These are phyloP conservation scores for Clitoria ternatea DNA, from an alignment of 306 rosid genomes.

Conservation along the genomic window DNA sequence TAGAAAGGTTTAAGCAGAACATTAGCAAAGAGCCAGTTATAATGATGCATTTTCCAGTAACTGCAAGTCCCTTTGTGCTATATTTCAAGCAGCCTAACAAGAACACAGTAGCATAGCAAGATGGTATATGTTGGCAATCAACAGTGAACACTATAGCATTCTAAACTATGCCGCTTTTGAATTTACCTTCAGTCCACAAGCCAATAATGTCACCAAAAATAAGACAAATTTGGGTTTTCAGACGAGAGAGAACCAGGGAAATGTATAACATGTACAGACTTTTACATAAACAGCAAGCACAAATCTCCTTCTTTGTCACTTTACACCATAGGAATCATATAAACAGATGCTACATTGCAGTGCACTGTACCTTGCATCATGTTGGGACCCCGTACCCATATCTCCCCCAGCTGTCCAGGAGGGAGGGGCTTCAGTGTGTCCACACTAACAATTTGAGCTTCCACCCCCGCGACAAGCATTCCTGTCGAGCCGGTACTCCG, in stretches of 20 bases:
- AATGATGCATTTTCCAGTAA: not conserved
- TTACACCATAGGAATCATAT: not conserved
- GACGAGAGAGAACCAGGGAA: not conserved
- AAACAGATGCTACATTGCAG: not conserved
- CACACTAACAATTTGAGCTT: slow-evolving; percentile 70
- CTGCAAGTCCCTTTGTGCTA: not conserved
- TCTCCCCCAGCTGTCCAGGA: slow-evolving; percentile 82
- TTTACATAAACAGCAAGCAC: too few species aligned
- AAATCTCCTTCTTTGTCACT: not conserved
- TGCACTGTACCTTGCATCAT: slow-evolving; percentile 70
- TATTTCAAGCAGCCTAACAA: not conserved
- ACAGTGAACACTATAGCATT: not conserved
- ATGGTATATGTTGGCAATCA: not conserved
- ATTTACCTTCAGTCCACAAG: not conserved
- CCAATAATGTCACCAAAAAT: not conserved
- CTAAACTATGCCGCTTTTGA: not conserved
- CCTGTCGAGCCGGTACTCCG: slow-evolving; percentile 75
- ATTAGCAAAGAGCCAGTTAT: not conserved
- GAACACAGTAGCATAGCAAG: not conserved
- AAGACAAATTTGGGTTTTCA: not conserved
- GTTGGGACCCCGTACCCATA: slow-evolving; percentile 87
- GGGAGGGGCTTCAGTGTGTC: slow-evolving; percentile 82
- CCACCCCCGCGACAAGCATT: slow-evolving; percentile 63
- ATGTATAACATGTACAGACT: not conserved
- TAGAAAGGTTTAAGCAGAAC: not conserved